phyloP scores from a whole-genome alignment of 257 asterid species.

The Nemophila menziesii region DNA sequence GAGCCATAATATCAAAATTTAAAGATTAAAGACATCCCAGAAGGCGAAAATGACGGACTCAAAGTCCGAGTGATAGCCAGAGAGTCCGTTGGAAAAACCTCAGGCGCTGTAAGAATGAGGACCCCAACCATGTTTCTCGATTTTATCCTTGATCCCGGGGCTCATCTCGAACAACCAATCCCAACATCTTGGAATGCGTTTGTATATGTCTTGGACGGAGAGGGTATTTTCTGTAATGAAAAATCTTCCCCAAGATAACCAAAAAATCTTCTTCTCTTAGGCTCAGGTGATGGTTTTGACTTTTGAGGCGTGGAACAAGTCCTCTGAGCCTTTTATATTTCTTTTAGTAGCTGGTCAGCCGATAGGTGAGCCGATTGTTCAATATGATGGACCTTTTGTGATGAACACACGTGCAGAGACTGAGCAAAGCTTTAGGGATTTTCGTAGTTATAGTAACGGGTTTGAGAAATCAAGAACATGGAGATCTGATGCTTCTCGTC shows the following conservation, averaged over 20 bases:
- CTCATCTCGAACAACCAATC: slow-evolving; percentile 46
- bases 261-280: slow-evolving; percentile 49
- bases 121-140: slow-evolving; percentile 90
- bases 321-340: slow-evolving; percentile 40
- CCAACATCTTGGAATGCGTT: slow-evolving; percentile 68
- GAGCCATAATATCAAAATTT: slow-evolving; percentile 4
- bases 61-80: slow-evolving; percentile 6
- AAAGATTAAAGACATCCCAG: slow-evolving; percentile 32
- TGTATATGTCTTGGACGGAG: slow-evolving; percentile 75
- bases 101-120: slow-evolving; percentile 52
- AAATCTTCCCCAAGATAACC: slow-evolving; percentile 33
- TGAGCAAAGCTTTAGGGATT: slow-evolving; percentile 24
- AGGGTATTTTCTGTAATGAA: slow-evolving; percentile 39
- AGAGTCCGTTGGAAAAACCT: slow-evolving; percentile 16
- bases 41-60: slow-evolving; percentile 57
- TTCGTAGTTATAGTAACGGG: background rate
- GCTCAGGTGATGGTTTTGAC: slow-evolving; percentile 59
- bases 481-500: background rate
- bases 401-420: slow-evolving; percentile 71
- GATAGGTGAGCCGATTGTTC: slow-evolving; percentile 69
- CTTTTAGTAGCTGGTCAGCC: slow-evolving; percentile 77
- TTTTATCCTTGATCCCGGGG: slow-evolving; percentile 59
- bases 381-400: slow-evolving; percentile 79
- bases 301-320: slow-evolving; percentile 58
- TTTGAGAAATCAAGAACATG: slow-evolving; percentile 2